Conservation (phyloP, 208 protist species). For the Vickermania ingenoplastis region DNA sequence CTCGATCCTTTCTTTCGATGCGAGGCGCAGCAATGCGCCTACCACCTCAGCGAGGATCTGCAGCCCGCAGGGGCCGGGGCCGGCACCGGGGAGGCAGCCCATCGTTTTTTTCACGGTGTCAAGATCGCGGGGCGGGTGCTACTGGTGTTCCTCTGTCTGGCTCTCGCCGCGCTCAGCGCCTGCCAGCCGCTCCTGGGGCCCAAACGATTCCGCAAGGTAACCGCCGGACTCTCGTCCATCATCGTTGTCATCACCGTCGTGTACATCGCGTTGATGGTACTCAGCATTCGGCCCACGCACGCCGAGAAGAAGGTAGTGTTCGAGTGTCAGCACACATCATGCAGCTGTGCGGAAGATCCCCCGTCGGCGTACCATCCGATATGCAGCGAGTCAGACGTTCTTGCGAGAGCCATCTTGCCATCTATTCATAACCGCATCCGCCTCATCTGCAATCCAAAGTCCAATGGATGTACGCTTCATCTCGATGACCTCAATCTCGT, state of each 20-base stretch:
- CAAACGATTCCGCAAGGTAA: slow-evolving; percentile 20
- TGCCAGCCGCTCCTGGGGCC: slow-evolving; percentile 26
- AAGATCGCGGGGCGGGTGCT: slow-evolving; percentile 24
- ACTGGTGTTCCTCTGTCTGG: slow-evolving; percentile 37
- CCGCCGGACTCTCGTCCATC: slow-evolving; percentile 14
- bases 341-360: slow-evolving; percentile 59
- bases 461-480: slow-evolving; percentile 32
- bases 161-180: slow-evolving; percentile 34
- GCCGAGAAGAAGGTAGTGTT: slow-evolving; percentile 27
- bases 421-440: slow-evolving; percentile 47
- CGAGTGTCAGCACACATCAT: slow-evolving; percentile 50
- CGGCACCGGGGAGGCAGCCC: not conserved
- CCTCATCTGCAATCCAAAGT: slow-evolving; percentile 26
- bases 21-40: slow-evolving; percentile 33
- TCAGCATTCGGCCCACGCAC: slow-evolving; percentile 32
- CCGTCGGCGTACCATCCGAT: slow-evolving; percentile 43
- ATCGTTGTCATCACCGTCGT: slow-evolving; percentile 26
- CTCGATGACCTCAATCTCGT: slow-evolving; percentile 48
- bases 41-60: slow-evolving; percentile 17
- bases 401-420: slow-evolving; percentile 48
- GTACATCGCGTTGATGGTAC: slow-evolving; percentile 54
- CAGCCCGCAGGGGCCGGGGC: not conserved
- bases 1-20: slow-evolving; percentile 80
- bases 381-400: slow-evolving; percentile 37
- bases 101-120: slow-evolving; percentile 21